Evolutionary conservation across 1,139 yeast species (phyloP).

Genomic region (Yamadazyma atlantica): DNA sequence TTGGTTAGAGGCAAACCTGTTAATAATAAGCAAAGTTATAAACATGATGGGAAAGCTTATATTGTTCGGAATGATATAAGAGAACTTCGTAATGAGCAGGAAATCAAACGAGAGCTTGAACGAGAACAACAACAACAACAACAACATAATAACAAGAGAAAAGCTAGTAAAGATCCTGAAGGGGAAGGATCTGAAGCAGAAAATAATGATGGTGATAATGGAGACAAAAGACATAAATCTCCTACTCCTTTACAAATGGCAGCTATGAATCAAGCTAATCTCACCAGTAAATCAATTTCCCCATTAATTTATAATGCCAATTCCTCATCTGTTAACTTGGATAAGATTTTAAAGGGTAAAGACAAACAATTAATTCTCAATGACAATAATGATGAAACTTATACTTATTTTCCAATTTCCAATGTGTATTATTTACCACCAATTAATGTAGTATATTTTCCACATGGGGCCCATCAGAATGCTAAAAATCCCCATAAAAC

Average conservation of each 20-base stretch:
- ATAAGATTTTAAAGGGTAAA: constrained; percentile 10
- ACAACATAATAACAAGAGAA: background rate
- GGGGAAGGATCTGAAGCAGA: constrained; percentile 1
- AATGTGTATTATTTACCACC: constrained; percentile 59
- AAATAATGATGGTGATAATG: constrained; percentile 6
- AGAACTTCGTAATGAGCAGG: constrained; percentile 1
- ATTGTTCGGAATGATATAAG: constrained; percentile 4
- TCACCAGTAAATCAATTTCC: constrained; percentile 10
- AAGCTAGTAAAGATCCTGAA: background rate
- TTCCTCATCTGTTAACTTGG: constrained; percentile 15
- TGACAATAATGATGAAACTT: constrained; percentile 20
- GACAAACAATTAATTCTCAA: constrained; percentile 2
- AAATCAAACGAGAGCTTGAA: constrained; percentile 2
- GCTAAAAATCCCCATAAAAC: constrained; percentile 5
- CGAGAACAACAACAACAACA: constrained; percentile 1
- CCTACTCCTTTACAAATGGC: constrained; percentile 8
- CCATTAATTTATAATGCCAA: constrained; percentile 15
- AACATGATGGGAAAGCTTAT: constrained; percentile 5
- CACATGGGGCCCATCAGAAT: constrained; percentile 51
- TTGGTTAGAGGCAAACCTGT: constrained; percentile 32
- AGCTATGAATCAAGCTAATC: constrained; percentile 6
- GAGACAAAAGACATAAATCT: constrained; percentile 5
- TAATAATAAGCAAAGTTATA: constrained; percentile 18
- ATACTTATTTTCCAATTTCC: constrained; percentile 58
- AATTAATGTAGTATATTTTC: constrained; percentile 58